These are phyloP conservation scores for Iris macrosiphon DNA, from an alignment of 106 monocot genomes.

Conservation along the genomic window DNA sequence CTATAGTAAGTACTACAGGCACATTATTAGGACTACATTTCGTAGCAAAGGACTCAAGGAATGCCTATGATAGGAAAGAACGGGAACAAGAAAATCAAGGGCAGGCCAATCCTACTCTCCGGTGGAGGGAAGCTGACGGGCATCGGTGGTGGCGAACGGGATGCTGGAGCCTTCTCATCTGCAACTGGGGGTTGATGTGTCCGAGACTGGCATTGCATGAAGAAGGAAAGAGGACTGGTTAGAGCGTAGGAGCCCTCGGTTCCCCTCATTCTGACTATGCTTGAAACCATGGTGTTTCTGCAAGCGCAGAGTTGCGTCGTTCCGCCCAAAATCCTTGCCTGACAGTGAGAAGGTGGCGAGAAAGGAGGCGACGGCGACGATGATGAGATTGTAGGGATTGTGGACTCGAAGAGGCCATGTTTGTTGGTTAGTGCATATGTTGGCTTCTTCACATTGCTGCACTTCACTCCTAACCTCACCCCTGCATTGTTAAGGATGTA, in stretches of 20 bases:
- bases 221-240: constrained; percentile 3
- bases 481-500: constrained; percentile 8
- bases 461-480: constrained; percentile 4
- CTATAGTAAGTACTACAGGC: too few species aligned
- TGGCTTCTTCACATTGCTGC: not conserved
- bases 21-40: too few species aligned
- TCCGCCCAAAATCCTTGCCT: constrained; percentile 3
- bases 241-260: not conserved
- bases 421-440: constrained; percentile 2
- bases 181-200: not conserved
- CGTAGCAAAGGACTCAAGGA: too few species aligned
- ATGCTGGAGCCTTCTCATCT: not conserved
- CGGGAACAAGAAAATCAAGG: constrained; percentile 14
- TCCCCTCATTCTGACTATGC: not conserved
- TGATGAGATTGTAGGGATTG: not conserved
- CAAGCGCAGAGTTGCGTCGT: constrained; percentile 9
- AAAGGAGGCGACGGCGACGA: not conserved
- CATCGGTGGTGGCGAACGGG: too few species aligned
- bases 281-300: constrained; percentile 8
- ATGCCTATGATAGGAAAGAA: constrained; percentile 19
- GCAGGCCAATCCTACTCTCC: not conserved
- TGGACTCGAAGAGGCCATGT: not conserved
- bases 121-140: not conserved
- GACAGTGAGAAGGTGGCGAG: not conserved
- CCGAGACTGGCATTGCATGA: not conserved